Conservation (phyloP, 331 rosid genomes). For the Malus hybrid region DNA sequence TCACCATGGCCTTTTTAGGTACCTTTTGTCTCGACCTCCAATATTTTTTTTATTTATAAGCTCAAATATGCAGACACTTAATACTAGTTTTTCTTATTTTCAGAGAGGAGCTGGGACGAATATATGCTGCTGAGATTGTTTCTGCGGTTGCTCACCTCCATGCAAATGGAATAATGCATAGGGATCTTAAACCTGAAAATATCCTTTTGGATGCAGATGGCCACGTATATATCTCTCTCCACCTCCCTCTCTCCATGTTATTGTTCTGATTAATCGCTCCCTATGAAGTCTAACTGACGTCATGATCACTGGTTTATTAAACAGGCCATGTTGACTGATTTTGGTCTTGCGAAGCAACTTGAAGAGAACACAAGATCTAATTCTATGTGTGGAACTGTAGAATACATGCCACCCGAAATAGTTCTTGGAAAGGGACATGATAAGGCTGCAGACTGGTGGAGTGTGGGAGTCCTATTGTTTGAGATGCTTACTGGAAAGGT, state of each 20-base stretch:
- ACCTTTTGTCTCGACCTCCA: constrained; percentile 1
- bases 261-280: background rate
- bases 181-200: constrained; percentile 97
- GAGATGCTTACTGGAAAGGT: constrained; percentile 99
- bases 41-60: background rate
- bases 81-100: constrained; percentile 5
- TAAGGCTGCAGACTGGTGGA: constrained; percentile 99
- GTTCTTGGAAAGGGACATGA: constrained; percentile 93
- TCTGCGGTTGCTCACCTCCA: constrained; percentile 93
- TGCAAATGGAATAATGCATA: constrained; percentile 87
- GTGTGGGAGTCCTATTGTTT: constrained; percentile 77
- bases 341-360: constrained; percentile 86
- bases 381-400: constrained; percentile 86
- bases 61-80: constrained; percentile 9
- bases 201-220: constrained; percentile 82
- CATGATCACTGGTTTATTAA: background rate
- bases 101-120: constrained; percentile 95
- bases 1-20: constrained; percentile 95
- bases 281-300: constrained; percentile 11
- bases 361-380: constrained; percentile 77
- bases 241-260: background rate
- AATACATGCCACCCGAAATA: constrained; percentile 97
- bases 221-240: constrained; percentile 45
- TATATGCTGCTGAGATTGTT: constrained; percentile 91
- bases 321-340: constrained; percentile 94